Evolutionary conservation across 768 basidiomycete species (phyloP).

Genomic region (Tricholoma matsutake): DNA sequence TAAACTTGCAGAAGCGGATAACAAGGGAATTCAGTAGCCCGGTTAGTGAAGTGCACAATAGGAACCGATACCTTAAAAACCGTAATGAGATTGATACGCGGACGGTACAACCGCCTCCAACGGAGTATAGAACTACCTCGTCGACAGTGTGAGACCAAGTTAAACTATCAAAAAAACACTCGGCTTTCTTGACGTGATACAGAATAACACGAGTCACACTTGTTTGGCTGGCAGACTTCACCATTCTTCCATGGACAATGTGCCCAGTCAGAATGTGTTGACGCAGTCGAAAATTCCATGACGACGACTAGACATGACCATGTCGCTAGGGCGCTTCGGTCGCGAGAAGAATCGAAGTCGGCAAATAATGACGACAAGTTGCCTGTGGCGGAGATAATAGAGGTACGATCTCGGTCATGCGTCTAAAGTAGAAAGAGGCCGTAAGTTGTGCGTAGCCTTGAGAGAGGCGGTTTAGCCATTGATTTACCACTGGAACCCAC

Average conservation of each 20-base stretch:
- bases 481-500: background rate
- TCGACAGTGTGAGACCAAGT: slow-evolving; percentile 3
- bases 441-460: slow-evolving; percentile 9
- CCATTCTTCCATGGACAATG: slow-evolving; percentile 3
- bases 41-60: background rate
- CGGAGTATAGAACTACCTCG: slow-evolving; percentile 5
- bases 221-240: background rate
- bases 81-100: slow-evolving; percentile 3
- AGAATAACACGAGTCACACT: slow-evolving; percentile 14
- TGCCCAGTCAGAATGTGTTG: background rate
- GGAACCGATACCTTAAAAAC: slow-evolving; percentile 6
- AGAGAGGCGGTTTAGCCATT: background rate
- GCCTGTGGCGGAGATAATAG: slow-evolving; percentile 12
- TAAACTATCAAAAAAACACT: slow-evolving; percentile 13
- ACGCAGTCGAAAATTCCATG: background rate
- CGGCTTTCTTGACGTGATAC: slow-evolving; percentile 20
- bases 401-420: slow-evolving; percentile 4
- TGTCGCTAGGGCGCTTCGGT: slow-evolving; percentile 7
- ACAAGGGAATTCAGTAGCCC: slow-evolving; percentile 3
- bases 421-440: slow-evolving; percentile 10
- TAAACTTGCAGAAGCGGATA: slow-evolving; percentile 3
- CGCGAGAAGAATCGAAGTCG: slow-evolving; percentile 8
- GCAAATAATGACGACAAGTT: slow-evolving; percentile 7
- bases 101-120: slow-evolving; percentile 13
- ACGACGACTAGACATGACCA: background rate